These are phyloP conservation scores for Skeletonema costatum DNA, from an alignment of 108 stramenopile species.

Conservation along the genomic window DNA sequence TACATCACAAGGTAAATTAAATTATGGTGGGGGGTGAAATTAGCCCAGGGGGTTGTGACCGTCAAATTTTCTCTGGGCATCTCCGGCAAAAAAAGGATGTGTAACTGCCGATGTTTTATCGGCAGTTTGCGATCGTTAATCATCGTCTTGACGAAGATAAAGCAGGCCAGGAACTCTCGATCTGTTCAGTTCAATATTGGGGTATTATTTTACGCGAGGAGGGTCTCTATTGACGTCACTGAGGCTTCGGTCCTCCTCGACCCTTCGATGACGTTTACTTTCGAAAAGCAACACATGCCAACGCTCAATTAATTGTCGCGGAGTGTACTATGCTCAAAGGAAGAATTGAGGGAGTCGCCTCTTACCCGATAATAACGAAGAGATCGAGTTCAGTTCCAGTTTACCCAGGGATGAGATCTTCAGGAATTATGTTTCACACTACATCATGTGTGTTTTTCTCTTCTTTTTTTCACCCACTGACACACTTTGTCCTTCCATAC, in stretches of 20 bases:
- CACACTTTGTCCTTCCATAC: not conserved
- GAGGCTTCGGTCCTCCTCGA: not conserved
- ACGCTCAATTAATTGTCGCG: not conserved
- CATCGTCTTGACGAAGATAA: not conserved
- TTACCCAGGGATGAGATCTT: not conserved
- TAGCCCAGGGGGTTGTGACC: not conserved
- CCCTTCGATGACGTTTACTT: not conserved
- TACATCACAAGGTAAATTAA: constrained; percentile 28
- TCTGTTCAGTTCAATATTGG: not conserved
- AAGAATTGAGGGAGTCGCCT: not conserved
- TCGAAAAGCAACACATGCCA: not conserved
- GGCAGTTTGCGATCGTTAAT: not conserved
- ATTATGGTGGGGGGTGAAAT: not conserved
- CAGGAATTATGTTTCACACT: not conserved
- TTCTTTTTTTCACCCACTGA: not conserved
- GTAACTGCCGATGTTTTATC: constrained; percentile 2
- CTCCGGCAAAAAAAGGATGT: not conserved
- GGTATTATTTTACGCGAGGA: not conserved
- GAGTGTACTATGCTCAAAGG: not conserved
- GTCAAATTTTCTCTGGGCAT: not conserved
- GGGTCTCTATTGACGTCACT: no score
- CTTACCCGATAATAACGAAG: not conserved
- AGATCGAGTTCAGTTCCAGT: not conserved
- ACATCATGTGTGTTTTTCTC: not conserved
- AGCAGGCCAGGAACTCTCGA: not conserved